These are phyloP conservation scores for Mrakia frigida DNA, from an alignment of 768 basidiomycete genomes.

Conservation along the genomic window DNA sequence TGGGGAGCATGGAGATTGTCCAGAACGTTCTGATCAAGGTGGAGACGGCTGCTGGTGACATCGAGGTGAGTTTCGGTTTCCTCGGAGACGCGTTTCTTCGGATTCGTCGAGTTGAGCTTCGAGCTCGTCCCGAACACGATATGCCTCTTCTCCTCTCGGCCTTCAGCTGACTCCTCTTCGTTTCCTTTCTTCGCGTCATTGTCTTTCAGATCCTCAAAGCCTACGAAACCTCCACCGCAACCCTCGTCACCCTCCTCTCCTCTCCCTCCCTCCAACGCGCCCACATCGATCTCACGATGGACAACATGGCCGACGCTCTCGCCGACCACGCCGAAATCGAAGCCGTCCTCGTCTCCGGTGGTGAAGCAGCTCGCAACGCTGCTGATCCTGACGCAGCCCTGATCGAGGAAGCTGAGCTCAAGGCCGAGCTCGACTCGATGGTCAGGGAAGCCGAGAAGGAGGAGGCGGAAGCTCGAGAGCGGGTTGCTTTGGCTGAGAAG, in stretches of 20 bases:
- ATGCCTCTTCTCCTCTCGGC: conserved; percentile 13
- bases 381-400: conserved; percentile 45
- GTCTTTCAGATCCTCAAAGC: conserved; percentile 77
- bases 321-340: conserved; percentile 78
- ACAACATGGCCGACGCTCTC: conserved; percentile 75
- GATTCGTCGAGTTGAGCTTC: no score
- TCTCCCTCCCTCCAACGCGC: conserved; percentile 76
- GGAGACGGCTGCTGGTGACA: conserved; percentile 81
- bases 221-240: conserved; percentile 75
- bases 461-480: conserved; percentile 28
- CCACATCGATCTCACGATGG: conserved; percentile 77
- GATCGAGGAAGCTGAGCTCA: conserved; percentile 60
- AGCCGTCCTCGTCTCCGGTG: conserved; percentile 64
- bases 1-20: conserved; percentile 67
- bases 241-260: conserved; percentile 66
- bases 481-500: conserved; percentile 29
- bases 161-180: background rate
- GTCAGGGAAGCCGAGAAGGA: conserved; percentile 42
- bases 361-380: conserved; percentile 55
- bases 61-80: conserved; percentile 56
- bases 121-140: no score
- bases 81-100: background rate
- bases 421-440: conserved; percentile 47
- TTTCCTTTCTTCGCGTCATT: background rate
- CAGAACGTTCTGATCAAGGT: conserved; percentile 72